These are phyloP conservation scores for Cryphonectria japonica DNA, from an alignment of 2,329 filamentous ascomycete species.

Conservation along the genomic window DNA sequence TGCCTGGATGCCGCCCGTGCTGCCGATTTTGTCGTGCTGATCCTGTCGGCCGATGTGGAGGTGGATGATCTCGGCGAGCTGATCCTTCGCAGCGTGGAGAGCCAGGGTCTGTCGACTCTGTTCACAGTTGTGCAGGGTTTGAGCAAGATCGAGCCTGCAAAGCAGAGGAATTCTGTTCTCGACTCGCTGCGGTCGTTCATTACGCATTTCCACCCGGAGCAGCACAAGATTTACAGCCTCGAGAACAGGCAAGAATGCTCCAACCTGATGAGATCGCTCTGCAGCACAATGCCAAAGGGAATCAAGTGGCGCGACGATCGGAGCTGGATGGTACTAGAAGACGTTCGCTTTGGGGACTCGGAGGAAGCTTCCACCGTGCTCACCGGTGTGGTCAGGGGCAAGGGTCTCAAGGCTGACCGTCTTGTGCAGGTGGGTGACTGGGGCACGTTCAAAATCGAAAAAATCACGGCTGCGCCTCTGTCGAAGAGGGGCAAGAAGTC, in stretches of 20 bases:
- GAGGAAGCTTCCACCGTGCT: conserved; percentile 69
- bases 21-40: conserved; percentile 88
- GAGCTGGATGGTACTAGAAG: conserved; percentile 92
- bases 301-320: conserved; percentile 94
- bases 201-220: conserved; percentile 88
- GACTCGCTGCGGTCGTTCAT: conserved; percentile 90
- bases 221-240: conserved; percentile 88
- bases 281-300: conserved; percentile 89
- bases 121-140: conserved; percentile 82
- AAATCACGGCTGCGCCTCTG: conserved; percentile 78
- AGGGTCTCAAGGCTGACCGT: conserved; percentile 84
- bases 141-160: conserved; percentile 76
- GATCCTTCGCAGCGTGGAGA: conserved; percentile 84
- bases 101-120: conserved; percentile 93
- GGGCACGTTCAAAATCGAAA: conserved; percentile 91
- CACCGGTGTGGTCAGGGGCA: conserved; percentile 85
- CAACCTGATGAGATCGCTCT: conserved; percentile 88
- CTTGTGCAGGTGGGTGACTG: conserved; percentile 91
- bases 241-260: conserved; percentile 89
- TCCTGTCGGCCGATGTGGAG: conserved; percentile 81
- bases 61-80: conserved; percentile 84
- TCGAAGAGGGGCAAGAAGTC: conserved; percentile 61
- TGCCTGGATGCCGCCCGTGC: conserved; percentile 84
- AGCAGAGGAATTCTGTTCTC: conserved; percentile 75
- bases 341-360: conserved; percentile 70